phyloP scores from a whole-genome alignment of 2,329 filamentous ascomycete genomes.

The Domatiomyces globalis region DNA sequence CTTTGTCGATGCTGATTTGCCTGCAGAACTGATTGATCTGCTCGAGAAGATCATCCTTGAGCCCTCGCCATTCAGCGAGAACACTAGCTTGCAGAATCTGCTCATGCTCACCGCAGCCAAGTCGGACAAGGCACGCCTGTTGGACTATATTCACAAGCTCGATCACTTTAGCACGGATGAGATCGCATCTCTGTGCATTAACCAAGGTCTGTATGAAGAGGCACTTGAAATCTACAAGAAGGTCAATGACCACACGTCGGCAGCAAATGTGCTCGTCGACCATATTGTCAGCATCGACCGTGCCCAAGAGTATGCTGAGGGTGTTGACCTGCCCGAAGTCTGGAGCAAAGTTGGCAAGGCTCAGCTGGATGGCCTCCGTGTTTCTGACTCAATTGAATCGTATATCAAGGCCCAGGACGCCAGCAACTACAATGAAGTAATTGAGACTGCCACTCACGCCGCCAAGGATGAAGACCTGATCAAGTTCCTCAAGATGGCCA shows the following conservation, averaged over 20 bases:
- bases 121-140: conserved; percentile 85
- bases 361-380: conserved; percentile 85
- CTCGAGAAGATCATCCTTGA: conserved; percentile 99
- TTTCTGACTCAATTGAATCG: conserved; percentile 84
- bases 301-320: conserved; percentile 87
- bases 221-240: conserved; percentile 99
- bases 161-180: conserved; percentile 83
- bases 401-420: conserved; percentile 93
- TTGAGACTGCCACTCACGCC: conserved; percentile 85
- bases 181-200: conserved; percentile 83
- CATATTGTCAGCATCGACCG: conserved; percentile 96
- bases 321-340: conserved; percentile 83
- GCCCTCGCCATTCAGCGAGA: conserved; percentile 97
- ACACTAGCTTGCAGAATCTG: conserved; percentile 88
- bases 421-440: conserved; percentile 87
- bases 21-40: conserved; percentile 87
- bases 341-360: conserved; percentile 99
- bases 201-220: conserved; percentile 89
- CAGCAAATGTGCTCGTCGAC: conserved; percentile 84
- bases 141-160: conserved; percentile 90
- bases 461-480: conserved; percentile 96
- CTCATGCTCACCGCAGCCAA: conserved; percentile 94
- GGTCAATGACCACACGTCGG: conserved; percentile 72
- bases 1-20: conserved; percentile 81
- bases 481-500: conserved; percentile 92